Percentiles rank a stretch among this genome's conserved stretches.
Conservation (phyloP, 345 rosid species). For the Citropsis articulata region DNA sequence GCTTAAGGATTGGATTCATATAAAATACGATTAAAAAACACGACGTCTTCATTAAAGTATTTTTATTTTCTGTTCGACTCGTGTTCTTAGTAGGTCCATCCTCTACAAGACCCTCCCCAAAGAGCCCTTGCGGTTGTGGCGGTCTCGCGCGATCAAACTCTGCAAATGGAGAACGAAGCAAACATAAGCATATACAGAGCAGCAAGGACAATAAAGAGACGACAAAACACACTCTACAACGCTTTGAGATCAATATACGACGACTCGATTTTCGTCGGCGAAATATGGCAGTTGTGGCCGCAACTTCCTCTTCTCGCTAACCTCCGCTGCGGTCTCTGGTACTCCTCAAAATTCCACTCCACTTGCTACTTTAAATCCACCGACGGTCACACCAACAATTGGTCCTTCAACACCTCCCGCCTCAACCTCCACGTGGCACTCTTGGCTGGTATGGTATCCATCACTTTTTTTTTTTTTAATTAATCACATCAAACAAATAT, state of each 20-base stretch:
- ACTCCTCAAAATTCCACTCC: slow-evolving; percentile 55
- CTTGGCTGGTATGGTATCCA: slow-evolving; percentile 74
- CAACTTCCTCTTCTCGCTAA: slow-evolving; percentile 77
- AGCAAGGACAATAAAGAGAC: slow-evolving; percentile 66
- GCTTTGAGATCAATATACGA: slow-evolving; percentile 77
- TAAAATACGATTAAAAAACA: too few relatives aligned
- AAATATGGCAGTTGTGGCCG: slow-evolving; percentile 85
- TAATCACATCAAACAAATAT: background rate
- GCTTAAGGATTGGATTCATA: too few relatives aligned
- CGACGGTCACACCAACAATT: slow-evolving; percentile 86
- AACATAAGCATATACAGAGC: slow-evolving; percentile 76
- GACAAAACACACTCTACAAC: slow-evolving; percentile 72
- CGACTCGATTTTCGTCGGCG: slow-evolving; percentile 80
- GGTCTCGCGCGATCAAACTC: too few relatives aligned
- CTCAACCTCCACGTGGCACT: slow-evolving; percentile 84
- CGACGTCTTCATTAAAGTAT: too few relatives aligned
- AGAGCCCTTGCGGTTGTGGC: too few relatives aligned
- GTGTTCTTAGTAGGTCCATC: too few relatives aligned
- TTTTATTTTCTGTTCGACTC: too few relatives aligned
- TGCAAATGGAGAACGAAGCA: background rate
- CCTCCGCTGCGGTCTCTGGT: slow-evolving; percentile 98
- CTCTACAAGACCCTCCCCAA: too few relatives aligned
- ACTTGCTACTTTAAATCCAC: slow-evolving; percentile 98
- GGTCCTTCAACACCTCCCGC: slow-evolving; percentile 80
- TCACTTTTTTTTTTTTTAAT: background rate